A percentile compares a stretch with the other conserved stretches of the same genome.
Conservation (phyloP, 2,329 filamentous ascomycete species). For the Ceratocystiopsis sp. region DNA sequence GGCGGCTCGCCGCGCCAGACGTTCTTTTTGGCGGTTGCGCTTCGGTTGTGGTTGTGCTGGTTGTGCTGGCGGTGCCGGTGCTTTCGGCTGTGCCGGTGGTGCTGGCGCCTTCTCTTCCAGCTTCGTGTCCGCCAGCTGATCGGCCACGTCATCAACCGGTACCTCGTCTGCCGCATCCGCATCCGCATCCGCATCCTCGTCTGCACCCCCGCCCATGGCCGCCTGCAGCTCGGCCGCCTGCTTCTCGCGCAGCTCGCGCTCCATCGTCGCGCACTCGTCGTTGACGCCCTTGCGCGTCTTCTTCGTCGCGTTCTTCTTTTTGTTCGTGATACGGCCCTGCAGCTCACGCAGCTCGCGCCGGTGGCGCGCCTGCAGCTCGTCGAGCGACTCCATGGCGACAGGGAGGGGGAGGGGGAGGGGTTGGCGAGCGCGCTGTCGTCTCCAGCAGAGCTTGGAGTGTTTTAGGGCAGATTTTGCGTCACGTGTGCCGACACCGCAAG, state of each 20-base stretch:
- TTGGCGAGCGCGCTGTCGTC: too few species aligned
- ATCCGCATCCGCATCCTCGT: conserved; percentile 4
- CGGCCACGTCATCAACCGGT: conserved; percentile 1
- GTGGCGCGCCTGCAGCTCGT: conserved; percentile 63
- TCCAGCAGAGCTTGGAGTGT: too few species aligned
- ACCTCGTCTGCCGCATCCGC: conserved; percentile 11
- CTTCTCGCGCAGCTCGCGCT: conserved; percentile 46
- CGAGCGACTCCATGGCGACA: conserved; percentile 37
- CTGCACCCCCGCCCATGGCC: conserved; percentile 16
- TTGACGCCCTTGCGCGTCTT: conserved; percentile 62
- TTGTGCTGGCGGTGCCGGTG: conserved; percentile 2
- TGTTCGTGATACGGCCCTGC: conserved; percentile 70
- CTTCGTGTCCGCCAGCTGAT: conserved; percentile 5
- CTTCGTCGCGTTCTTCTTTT: conserved; percentile 95
- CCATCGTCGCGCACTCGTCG: conserved; percentile 56
- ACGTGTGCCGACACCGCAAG: too few species aligned
- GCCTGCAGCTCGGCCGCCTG: conserved; percentile 44
- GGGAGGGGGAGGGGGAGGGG: background rate
- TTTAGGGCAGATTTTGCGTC: too few species aligned
- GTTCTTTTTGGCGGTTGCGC: conserved; percentile 79
- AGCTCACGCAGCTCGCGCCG: conserved; percentile 80
- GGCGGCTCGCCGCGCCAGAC: conserved; percentile 73
- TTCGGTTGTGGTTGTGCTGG: conserved; percentile 28
- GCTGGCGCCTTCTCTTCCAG: conserved; percentile 5
- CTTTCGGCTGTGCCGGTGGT: conserved; percentile 7